These are phyloP conservation scores for Hyphopichia pseudoburtonii DNA, from an alignment of 1,139 yeast genomes.

Conservation along the genomic window DNA sequence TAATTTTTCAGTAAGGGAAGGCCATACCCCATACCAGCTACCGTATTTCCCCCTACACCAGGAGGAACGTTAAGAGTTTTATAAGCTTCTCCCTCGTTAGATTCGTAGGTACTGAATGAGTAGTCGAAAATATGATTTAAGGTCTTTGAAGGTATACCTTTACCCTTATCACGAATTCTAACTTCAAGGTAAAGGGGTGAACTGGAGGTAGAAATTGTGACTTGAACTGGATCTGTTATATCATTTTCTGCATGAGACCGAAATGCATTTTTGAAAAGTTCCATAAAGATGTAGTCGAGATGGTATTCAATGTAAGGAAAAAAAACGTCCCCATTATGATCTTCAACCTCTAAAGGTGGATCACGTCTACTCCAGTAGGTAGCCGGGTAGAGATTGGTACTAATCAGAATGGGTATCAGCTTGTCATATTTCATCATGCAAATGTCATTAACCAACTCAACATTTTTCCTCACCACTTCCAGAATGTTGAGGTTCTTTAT, in stretches of 20 bases:
- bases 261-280: conserved; percentile 81
- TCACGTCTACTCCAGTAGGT: conserved; percentile 36
- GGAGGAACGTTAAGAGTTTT: conserved; percentile 70
- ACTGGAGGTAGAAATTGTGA: conserved; percentile 63
- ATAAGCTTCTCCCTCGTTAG: conserved; percentile 56
- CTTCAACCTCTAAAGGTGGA: conserved; percentile 12
- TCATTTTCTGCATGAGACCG: conserved; percentile 80
- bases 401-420: conserved; percentile 59
- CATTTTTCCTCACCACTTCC: conserved; percentile 58
- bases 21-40: conserved; percentile 97
- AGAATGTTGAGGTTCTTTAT: conserved; percentile 64
- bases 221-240: conserved; percentile 59
- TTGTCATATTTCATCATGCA: conserved; percentile 81
- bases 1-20: conserved; percentile 72
- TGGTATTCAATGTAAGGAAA: conserved; percentile 87
- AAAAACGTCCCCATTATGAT: conserved; percentile 18
- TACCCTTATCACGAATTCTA: conserved; percentile 82
- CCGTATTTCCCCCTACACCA: conserved; percentile 66
- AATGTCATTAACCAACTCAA: conserved; percentile 77
- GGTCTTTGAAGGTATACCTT: conserved; percentile 73
- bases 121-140: conserved; percentile 76
- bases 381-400: conserved; percentile 36
- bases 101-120: conserved; percentile 76
- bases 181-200: conserved; percentile 50
- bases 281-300: conserved; percentile 82